Evolutionary conservation across 179 eudicot genomes (phyloP), one percentile per base, ranked within the genome.

Genomic region (Camellia oleifera): DNA sequence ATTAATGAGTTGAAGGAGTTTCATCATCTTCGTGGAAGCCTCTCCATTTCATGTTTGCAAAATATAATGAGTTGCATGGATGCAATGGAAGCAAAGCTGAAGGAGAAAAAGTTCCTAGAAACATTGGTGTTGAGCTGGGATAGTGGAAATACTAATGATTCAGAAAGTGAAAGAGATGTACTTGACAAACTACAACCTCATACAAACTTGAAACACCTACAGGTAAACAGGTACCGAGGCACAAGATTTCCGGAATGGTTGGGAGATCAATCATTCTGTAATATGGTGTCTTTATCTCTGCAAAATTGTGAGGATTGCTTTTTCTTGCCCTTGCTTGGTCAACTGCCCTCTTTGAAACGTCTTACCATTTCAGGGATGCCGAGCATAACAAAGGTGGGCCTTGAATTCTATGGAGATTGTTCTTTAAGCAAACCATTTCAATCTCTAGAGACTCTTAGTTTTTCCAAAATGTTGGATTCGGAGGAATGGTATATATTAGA

Each of bases 181-280:
- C 71, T 62, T 64, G 54, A 75, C 2, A 15, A 42, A 8, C 58
- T 80, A 23, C 20, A 18, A 20, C 82, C 82, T 8, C 56, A 72
- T 57, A 56, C 4, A 53, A 74, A 75, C 17, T 75, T 80, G 48
- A 57, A 56, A 26, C 18, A 3, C 11, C 65, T 80, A 7, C 7
- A 4, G 15, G 54, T 80, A 23, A n/a, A 11, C 4, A 32, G 44
- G 3, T 80, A 80, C 56, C 67, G 71, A 1, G 70, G 82, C 26
- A 61, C 69, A 13, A 63, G 45, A 15, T 73, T 72, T 46, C 70
- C 82, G 2, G 63, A 40, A 10, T 79, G 82, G 82, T 14, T 80
- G 15, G 79, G 77, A 48, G 52, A 26, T 73, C 32, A 14, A 15
- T 53, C 42, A 15, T 79, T 57, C 40, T 1, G 40, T 60, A 40